Percentiles rank a stretch among this genome's conserved stretches.
Evolutionary conservation across 2,329 filamentous ascomycete species (phyloP).

Genomic region (Canariomyces notabilis): DNA sequence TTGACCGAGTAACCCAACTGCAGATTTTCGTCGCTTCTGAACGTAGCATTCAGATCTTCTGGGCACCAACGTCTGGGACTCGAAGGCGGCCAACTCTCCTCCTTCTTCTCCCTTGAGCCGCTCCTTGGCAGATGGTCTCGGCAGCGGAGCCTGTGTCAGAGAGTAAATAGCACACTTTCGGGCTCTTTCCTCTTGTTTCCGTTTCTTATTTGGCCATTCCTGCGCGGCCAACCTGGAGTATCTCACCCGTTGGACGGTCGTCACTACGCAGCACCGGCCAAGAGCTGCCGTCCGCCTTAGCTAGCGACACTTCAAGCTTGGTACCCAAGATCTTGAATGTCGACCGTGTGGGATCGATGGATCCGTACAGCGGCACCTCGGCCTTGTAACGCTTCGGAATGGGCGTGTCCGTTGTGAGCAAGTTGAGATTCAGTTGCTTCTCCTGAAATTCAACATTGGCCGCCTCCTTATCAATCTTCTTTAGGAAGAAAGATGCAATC

Average conservation of each 20-base stretch:
- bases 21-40: not conserved
- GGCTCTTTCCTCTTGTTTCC: conserved; percentile 4
- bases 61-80: conserved; percentile 9
- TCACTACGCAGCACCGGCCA: conserved; percentile 84
- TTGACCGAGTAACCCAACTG: conserved; percentile 6
- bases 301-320: conserved; percentile 77
- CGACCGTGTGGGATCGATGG: conserved; percentile 71
- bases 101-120: conserved; percentile 14
- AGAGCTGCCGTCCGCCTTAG: conserved; percentile 65
- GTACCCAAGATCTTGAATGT: conserved; percentile 79
- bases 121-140: conserved; percentile 11
- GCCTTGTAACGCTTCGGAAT: conserved; percentile 70
- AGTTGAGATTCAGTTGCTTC: conserved; percentile 65
- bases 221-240: conserved; percentile 83
- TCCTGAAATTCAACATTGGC: conserved; percentile 67
- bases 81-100: too few species aligned
- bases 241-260: conserved; percentile 64
- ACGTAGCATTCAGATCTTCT: not conserved
- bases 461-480: conserved; percentile 85
- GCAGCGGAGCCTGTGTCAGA: not conserved
- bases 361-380: conserved; percentile 68
- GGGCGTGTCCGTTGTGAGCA: conserved; percentile 73
- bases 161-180: conserved; percentile 5
- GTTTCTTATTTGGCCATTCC: conserved; percentile 38
- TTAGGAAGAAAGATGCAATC: conserved; percentile 89